Evolutionary conservation across 179 eudicot species (phyloP).

Genomic region (Spinacia oleracea): DNA sequence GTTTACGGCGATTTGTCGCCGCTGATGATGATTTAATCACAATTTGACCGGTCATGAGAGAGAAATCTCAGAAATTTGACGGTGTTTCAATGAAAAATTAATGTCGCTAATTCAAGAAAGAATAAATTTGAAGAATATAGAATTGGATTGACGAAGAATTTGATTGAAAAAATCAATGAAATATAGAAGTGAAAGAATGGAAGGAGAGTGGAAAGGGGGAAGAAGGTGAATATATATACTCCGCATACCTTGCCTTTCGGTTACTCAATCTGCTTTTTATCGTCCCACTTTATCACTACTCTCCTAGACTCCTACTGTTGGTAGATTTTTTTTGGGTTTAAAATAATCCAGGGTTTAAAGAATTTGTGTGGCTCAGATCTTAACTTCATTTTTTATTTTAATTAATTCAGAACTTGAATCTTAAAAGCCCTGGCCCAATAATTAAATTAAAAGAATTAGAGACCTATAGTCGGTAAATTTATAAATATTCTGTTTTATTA

Average conservation of each 20-base stretch:
- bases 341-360: neutral
- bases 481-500: too few relatives aligned
- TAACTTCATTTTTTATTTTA: too few relatives aligned
- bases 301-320: neutral
- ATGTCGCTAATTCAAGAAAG: neutral
- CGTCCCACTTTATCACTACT: neutral
- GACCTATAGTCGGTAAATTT: too few relatives aligned
- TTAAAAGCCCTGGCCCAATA: too few relatives aligned
- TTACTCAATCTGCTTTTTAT: neutral
- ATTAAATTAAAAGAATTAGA: too few relatives aligned
- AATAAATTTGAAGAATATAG: neutral
- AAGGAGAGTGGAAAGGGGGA: neutral
- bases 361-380: neutral
- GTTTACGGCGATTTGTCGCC: constrained; percentile 22
- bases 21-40: constrained; percentile 24
- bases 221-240: neutral
- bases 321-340: neutral
- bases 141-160: neutral
- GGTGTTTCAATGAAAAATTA: neutral
- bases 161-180: neutral
- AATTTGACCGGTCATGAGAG: constrained; percentile 37
- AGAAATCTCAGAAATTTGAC: too few relatives aligned
- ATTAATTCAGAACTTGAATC: too few relatives aligned
- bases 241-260: neutral
- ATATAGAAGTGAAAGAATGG: neutral